Percentiles rank a stretch among this genome's conserved stretches.
These are phyloP conservation scores for Xylaria multiplex DNA, from an alignment of 2,329 filamentous ascomycete genomes.

Conservation along the genomic window DNA sequence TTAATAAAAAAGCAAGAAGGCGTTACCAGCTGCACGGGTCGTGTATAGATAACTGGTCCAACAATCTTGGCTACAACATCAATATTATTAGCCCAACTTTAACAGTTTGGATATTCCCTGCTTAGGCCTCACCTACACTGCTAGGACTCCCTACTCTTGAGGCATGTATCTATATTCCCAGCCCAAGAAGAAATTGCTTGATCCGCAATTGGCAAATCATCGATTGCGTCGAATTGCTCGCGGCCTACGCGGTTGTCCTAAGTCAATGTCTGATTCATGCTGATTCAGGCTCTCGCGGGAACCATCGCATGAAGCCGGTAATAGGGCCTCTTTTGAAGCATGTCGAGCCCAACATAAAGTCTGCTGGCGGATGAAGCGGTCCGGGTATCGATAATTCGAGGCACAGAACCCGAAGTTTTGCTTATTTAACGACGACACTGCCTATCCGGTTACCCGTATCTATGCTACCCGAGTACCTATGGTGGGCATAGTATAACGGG, in stretches of 20 bases:
- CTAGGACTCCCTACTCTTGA: neutral
- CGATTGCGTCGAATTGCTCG: neutral
- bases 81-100: constrained; percentile 15
- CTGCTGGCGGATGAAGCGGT: constrained; percentile 10
- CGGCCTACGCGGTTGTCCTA: neutral
- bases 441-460: neutral
- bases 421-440: neutral
- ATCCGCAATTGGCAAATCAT: constrained; percentile 2
- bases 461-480: neutral
- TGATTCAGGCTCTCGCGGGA: neutral
- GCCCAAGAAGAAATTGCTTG: constrained; percentile 10
- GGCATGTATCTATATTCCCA: neutral
- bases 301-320: neutral
- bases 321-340: neutral
- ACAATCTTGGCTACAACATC: constrained; percentile 24
- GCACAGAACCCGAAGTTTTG: neutral
- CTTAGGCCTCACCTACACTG: constrained; percentile 26
- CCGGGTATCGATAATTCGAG: neutral
- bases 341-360: constrained; percentile 6
- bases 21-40: constrained; percentile 33
- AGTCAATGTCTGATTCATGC: neutral
- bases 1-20: constrained; percentile 5
- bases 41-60: constrained; percentile 1
- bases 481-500: too few species aligned
- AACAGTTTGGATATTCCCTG: neutral